Evolutionary conservation across 1,139 yeast species (phyloP), one percentile per base, ranked within the genome.

Genomic region (Pichia sp.): DNA sequence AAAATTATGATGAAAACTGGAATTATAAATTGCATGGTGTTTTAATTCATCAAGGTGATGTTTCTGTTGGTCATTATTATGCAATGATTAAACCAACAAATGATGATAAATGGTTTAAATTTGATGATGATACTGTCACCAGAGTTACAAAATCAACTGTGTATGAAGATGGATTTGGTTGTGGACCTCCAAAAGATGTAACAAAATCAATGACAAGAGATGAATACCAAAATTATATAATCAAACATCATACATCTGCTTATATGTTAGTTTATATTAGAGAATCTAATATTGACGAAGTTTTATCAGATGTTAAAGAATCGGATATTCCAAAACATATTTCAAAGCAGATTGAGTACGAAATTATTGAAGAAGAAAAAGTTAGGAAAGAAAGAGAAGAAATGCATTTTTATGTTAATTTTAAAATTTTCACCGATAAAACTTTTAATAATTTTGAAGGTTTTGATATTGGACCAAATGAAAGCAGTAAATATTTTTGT

Each of bases 51-150:
- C 87, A 91, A 50, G 99, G 99, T 56, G 96, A 91, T 64, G 84
- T 93, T 51, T 87, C 96, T 27, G 88, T 93, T 50, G 99, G 99
- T 28, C 99, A 93, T 66, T 93, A 93, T 67, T 93, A 93, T 66
- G 95, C 99, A 0, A 78, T 93, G 81, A 83, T 95, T 52, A 90
- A 85, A 66, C 98, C 99, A 2, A 76, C 77, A 39, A 73, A 79
- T 11, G 78, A 79, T 44, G 81, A 83, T 52, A 73, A 80, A 27
- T 95, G 99, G 99, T 84, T 80, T 66, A 78, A 93, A 64, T 93
- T 91, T 72, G 99, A 93, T 67, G 99, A 93, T 67, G 99, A 93
- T 63, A 81, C 84, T 56, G 99, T 95, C 42, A 87, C 96, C 77
- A 80, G 82, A 60, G 97, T 87, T 1, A 87, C 96, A 0, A 76